Evolutionary conservation across 1,139 yeast species (phyloP).

Genomic region (Saccharomycopsis crataegensis): DNA sequence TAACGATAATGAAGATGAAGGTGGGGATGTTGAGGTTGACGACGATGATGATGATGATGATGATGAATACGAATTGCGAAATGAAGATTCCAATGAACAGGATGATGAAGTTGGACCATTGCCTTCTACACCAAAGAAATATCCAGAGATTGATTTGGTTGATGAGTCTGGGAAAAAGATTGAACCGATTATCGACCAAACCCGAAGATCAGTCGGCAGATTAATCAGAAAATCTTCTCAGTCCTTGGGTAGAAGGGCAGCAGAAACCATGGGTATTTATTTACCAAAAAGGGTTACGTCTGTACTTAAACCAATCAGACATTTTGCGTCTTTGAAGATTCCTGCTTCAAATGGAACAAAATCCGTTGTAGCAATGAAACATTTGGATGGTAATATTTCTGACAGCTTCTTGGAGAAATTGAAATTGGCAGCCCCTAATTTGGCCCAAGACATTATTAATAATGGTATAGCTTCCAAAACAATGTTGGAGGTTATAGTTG

Average conservation of each 20-base stretch:
- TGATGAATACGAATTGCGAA: slow-evolving; percentile 27
- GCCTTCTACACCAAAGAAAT: slow-evolving; percentile 35
- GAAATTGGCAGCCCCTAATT: slow-evolving; percentile 21
- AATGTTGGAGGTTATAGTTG: slow-evolving; percentile 63
- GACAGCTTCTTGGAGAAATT: slow-evolving; percentile 14
- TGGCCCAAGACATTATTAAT: slow-evolving; percentile 2
- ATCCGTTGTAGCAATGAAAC: slow-evolving; percentile 47
- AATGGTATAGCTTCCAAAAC: slow-evolving; percentile 35
- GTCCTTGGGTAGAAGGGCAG: slow-evolving; percentile 59
- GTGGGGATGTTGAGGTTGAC: slow-evolving; percentile 29
- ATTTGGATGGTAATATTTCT: slow-evolving; percentile 10
- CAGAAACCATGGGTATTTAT: slow-evolving; percentile 82
- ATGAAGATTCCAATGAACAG: slow-evolving; percentile 26
- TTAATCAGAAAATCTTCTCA: slow-evolving; percentile 53
- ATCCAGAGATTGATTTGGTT: slow-evolving; percentile 21
- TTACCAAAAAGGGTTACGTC: slow-evolving; percentile 81
- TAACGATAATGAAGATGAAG: slow-evolving; percentile 28
- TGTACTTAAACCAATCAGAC: slow-evolving; percentile 84
- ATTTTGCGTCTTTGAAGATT: slow-evolving; percentile 86
- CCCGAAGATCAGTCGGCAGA: slow-evolving; percentile 65
- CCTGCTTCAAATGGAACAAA: slow-evolving; percentile 60
- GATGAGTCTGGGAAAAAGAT: slow-evolving; percentile 20
- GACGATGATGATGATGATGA: slow-evolving; percentile 30
- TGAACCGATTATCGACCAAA: slow-evolving; percentile 64
- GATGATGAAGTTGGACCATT: slow-evolving; percentile 25